These are phyloP conservation scores for Colletotrichum viniferum DNA, from an alignment of 2,329 filamentous ascomycete genomes.

Conservation along the genomic window DNA sequence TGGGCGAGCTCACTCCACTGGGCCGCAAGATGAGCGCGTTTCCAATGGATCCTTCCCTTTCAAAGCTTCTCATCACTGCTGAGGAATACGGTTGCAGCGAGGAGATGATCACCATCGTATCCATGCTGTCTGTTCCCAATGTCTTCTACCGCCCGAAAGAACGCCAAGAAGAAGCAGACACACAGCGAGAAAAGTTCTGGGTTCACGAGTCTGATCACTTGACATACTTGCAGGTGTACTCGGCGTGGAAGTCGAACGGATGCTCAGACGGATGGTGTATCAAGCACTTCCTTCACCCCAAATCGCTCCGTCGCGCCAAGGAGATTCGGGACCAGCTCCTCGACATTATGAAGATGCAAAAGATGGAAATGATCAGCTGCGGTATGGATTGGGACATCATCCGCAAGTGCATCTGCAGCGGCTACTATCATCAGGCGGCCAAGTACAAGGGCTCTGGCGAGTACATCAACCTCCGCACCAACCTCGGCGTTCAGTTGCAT, in stretches of 20 bases:
- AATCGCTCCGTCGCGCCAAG: conserved; percentile 86
- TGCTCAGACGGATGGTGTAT: conserved; percentile 91
- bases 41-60: conserved; percentile 95
- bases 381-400: conserved; percentile 98
- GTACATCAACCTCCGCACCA: conserved; percentile 95
- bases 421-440: conserved; percentile 97
- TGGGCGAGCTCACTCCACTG: conserved; percentile 87
- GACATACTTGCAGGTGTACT: conserved; percentile 93
- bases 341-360: conserved; percentile 94
- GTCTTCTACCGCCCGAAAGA: conserved; percentile 98
- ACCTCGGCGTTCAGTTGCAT: conserved; percentile 91
- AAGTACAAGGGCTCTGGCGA: conserved; percentile 96
- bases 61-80: conserved; percentile 92
- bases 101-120: conserved; percentile 98
- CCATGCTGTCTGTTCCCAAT: conserved; percentile 94
- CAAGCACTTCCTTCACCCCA: conserved; percentile 93
- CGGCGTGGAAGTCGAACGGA: conserved; percentile 92
- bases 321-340: conserved; percentile 93
- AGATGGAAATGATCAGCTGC: conserved; percentile 85
- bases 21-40: conserved; percentile 96
- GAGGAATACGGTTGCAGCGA: conserved; percentile 92
- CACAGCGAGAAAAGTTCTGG: conserved; percentile 96
- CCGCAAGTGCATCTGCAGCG: conserved; percentile 94
- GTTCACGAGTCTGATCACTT: conserved; percentile 97
- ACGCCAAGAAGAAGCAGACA: conserved; percentile 93